Base-by-base conservation (phyloP, 2,329 filamentous ascomycete genomes). In the Cladosporium halotolerans region DNA sequence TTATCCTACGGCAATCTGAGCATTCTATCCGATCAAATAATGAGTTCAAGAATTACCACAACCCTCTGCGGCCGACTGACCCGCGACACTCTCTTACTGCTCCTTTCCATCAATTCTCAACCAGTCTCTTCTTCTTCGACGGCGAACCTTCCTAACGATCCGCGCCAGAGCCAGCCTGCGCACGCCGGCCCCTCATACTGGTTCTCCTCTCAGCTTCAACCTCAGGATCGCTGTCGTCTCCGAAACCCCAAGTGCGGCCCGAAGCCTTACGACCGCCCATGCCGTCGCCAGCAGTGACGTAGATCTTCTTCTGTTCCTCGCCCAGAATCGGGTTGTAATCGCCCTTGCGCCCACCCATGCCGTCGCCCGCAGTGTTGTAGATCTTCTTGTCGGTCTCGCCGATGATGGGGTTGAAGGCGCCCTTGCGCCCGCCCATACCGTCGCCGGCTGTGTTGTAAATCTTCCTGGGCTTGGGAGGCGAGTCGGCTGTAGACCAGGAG, bases 301-400 rank as follows among this genome's bases (percentile, higher is more conserved):
- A 68, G 49, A 68, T 67, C 62, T 67, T 68, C 61, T 66, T 62
- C 45, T 60, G 58, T 39, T 28, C 42, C 38, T 53, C 51, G 31
- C 43, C 51, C 4, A 53, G 51, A 9, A 47, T 53, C 9, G 43
- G 43, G 43, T 53, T 70, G 52, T 79, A 73, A 39, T 75, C 73
- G 41, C 77, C 79, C 66, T 76, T 80, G 58, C 74, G 74, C 39
- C 79, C 79, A 39, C 84, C 84, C 84, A 86, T 86, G 49, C 85
- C 84, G 48, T 70, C 67, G 40, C 68, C 68, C 36, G 68, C 68
- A 18, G 66, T 68, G 59, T 65, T 67, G 61, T 68, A 68, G 54
- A 68, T 66, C 60, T 67, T 68, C 60, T 64, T 62, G 7, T 43
- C 32, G 10, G 33, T 36, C 10, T 50, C 51, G 6, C 33, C 53